A percentile compares a stretch with the other conserved stretches of the same genome.
Conservation (phyloP, 768 basidiomycete genomes). For the Lentinula detonsa region DNA sequence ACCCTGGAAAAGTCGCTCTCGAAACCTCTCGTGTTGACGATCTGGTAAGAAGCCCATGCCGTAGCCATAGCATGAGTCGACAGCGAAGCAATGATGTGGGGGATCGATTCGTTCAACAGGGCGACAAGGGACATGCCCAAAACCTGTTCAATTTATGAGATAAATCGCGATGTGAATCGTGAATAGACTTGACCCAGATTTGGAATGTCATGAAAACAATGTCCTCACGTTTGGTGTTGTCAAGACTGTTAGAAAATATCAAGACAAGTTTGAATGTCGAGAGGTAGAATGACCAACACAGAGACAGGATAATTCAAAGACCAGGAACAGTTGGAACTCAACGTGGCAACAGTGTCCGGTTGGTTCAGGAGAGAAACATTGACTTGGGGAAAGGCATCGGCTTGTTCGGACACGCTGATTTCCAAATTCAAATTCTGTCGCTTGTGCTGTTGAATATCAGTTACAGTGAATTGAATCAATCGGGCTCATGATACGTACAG, state of each 20-base stretch:
- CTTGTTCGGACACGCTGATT: not conserved
- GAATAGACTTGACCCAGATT: conserved; percentile 49
- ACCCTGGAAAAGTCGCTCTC: conserved; percentile 47
- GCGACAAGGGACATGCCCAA: conserved; percentile 14
- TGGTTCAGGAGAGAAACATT: conserved; percentile 25
- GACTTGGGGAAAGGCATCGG: conserved; percentile 16
- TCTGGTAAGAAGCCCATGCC: conserved; percentile 66
- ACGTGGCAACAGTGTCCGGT: conserved; percentile 25
- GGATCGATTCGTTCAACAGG: conserved; percentile 70
- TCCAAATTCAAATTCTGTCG: not conserved
- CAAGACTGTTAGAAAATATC: conserved; percentile 37
- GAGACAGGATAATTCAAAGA: conserved; percentile 67
- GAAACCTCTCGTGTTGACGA: conserved; percentile 54
- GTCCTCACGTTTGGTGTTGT: conserved; percentile 73
- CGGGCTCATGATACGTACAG: not conserved
- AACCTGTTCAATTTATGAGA: conserved; percentile 1
- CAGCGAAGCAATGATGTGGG: conserved; percentile 70
- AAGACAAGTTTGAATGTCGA: not conserved
- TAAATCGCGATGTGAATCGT: conserved; percentile 26
- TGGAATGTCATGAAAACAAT: conserved; percentile 74
- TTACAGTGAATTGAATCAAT: not conserved
- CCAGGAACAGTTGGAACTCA: conserved; percentile 47
- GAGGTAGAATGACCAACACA: conserved; percentile 37
- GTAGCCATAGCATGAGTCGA: conserved; percentile 71
- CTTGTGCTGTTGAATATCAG: not conserved